Evolutionary conservation across 768 basidiomycete genomes (phyloP).

Genomic region (Lyophyllum semitale): DNA sequence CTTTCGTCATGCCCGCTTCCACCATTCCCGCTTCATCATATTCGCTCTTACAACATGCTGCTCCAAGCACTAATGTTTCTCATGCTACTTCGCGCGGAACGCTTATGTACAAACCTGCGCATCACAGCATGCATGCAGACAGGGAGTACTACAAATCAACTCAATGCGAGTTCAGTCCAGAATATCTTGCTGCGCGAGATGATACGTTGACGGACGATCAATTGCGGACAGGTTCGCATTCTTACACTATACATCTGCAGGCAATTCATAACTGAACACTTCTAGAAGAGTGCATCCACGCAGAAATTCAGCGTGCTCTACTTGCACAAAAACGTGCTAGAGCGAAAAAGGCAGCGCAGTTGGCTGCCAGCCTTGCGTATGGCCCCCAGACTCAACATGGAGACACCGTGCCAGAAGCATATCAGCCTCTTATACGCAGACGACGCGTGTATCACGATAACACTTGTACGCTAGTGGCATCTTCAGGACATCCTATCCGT

Average conservation of each 20-base stretch:
- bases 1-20: not conserved
- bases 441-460: not conserved
- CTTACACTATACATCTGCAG: not conserved
- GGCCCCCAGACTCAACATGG: not conserved
- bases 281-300: constrained; percentile 8
- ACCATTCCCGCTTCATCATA: not conserved
- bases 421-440: not conserved
- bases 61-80: not conserved
- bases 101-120: not conserved
- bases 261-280: not conserved
- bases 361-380: not conserved
- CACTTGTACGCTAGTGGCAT: not conserved
- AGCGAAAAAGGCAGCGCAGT: constrained; percentile 2
- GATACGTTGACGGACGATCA: constrained; percentile 1
- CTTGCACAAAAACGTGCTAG: constrained; percentile 4
- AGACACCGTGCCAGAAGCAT: not conserved
- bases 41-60: not conserved
- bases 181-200: constrained; percentile 8
- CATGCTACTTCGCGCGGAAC: not conserved
- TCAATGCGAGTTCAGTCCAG: constrained; percentile 1
- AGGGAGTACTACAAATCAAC: not conserved
- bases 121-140: not conserved
- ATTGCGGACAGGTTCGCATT: constrained; percentile 3
- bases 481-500: not conserved
- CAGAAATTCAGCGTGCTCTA: constrained; percentile 11